phyloP scores from a whole-genome alignment of 257 asterid species.

The Fraxinus quadrangulata region DNA sequence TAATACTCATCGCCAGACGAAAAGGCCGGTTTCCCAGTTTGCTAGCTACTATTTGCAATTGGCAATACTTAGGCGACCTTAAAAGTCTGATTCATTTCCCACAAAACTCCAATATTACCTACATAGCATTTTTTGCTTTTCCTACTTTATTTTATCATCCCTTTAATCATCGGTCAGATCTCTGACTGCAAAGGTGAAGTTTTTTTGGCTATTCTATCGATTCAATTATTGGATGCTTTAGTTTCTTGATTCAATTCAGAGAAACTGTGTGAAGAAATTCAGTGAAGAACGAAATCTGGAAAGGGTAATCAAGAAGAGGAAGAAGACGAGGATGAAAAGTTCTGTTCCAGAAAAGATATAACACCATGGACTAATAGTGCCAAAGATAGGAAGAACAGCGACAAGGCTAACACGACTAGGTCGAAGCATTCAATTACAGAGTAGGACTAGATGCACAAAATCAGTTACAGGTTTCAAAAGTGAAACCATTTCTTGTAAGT shows the following conservation, averaged over 20 bases:
- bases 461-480: slow-evolving; percentile 48
- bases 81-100: too few species aligned
- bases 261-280: neutral
- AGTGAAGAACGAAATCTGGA: slow-evolving; percentile 57
- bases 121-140: too few species aligned
- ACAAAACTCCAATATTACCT: too few species aligned
- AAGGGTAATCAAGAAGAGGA: slow-evolving; percentile 66
- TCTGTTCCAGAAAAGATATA: slow-evolving; percentile 46
- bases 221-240: slow-evolving; percentile 20
- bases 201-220: slow-evolving; percentile 17
- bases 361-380: slow-evolving; percentile 50
- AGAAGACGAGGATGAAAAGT: slow-evolving; percentile 42
- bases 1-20: too few species aligned
- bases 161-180: neutral
- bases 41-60: too few species aligned
- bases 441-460: slow-evolving; percentile 67
- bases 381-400: slow-evolving; percentile 62
- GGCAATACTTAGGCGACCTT: too few species aligned
- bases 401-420: slow-evolving; percentile 54
- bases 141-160: too few species aligned
- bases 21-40: too few species aligned
- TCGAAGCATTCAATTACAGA: slow-evolving; percentile 68
- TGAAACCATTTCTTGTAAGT: too few species aligned
- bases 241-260: neutral
- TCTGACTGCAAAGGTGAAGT: too few species aligned